Evolutionary conservation across 1,284 basidiomycete genomes (phyloP), one percentile per base, ranked within the genome.

Genomic region (Microbotryum saponariae): DNA sequence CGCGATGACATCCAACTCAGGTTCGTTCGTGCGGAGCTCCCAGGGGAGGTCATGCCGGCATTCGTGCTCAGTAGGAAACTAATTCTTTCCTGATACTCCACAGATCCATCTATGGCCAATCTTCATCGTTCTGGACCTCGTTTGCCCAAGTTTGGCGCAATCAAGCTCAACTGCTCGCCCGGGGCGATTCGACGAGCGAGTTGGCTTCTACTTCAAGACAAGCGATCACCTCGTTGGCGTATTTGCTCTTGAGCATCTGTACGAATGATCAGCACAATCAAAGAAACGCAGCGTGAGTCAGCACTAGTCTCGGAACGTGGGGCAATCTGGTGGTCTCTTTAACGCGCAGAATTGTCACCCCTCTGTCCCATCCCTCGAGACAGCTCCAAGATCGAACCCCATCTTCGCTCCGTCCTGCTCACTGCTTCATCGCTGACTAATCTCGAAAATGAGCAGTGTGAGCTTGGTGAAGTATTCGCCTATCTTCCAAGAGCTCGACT

Each of bases 401-500:
- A 54, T n/a, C 53, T 68, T 2, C 49, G 62, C 29, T 20, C 16
- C 0, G 53, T 64, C 23, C 50, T 69, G 6, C 25, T 59, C 21
- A 31, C 45, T 1, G 37, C 65, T 0, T 69, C 67, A 8, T 62
- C 67, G 4, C 54, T 67, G 6, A 52, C 56, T 48, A 64, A 69
- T 33, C 58, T 69, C 16, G 54, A 64, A 12, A 57, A 69, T 52
- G 14, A 47, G 0, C n/a, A 25, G 0, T 67, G 67, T 64, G 8
- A 20, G 59, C 50, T 20, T 20, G 14, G 7, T 20, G n/a, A 8
- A 2, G 29, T 45, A 12, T 21, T 27, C 27, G 6, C 20, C 33
- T 3, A 8, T 4, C 10, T 12, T 21, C 4, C 44, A 25, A 20
- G 33, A 9, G 3, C 21, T 16, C 44, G 10, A 37, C 51, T 49